Conservation (phyloP, 2,329 filamentous ascomycete genomes). For the Byssochlamys sp. region DNA sequence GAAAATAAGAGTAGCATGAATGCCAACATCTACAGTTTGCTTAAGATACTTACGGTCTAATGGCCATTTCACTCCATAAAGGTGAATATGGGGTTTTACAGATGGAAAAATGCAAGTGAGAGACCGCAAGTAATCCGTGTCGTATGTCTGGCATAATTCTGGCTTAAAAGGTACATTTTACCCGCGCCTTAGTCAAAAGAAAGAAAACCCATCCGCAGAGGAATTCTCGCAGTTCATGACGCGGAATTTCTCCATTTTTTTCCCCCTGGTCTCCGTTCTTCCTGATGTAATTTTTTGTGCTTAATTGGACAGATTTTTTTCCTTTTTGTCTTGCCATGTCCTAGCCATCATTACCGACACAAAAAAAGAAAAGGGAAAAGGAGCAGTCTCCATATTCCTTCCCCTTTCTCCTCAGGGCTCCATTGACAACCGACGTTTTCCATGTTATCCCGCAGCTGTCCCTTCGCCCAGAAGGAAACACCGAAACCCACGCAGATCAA, state of each 20-base stretch:
- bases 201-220: neutral
- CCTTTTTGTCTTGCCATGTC: neutral
- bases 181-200: neutral
- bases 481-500: neutral
- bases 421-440: neutral
- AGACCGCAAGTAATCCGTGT: constrained; percentile 2
- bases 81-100: neutral
- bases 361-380: neutral
- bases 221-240: constrained; percentile 3
- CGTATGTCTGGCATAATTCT: constrained; percentile 4
- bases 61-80: neutral
- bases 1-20: neutral
- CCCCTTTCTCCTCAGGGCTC: neutral
- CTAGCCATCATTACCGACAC: constrained; percentile 1
- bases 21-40: neutral
- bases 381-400: neutral
- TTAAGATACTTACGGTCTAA: neutral
- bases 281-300: neutral
- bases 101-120: neutral
- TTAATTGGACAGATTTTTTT: neutral
- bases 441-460: neutral
- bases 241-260: constrained; percentile 2
- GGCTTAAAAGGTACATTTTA: neutral
- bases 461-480: constrained; percentile 1
- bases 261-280: neutral